Percentiles rank a stretch among this genome's conserved stretches.
Evolutionary conservation across 805 yeast genomes (phyloP).

Genomic region (Myxozyma melibiosi): DNA sequence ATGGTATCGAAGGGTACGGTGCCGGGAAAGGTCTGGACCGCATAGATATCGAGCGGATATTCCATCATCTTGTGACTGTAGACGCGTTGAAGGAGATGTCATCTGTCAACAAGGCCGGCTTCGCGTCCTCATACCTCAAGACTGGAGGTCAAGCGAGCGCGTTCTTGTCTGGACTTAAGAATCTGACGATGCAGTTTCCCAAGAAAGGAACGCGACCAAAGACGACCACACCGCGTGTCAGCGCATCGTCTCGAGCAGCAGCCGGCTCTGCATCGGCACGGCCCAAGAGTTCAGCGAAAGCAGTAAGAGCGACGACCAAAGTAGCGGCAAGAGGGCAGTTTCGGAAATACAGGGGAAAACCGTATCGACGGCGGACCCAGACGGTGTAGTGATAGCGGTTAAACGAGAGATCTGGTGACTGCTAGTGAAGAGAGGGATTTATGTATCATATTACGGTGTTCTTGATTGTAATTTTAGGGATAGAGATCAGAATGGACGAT

Average conservation of each 20-base stretch:
- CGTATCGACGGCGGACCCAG: too few species aligned
- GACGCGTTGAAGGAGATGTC: constrained; percentile 71
- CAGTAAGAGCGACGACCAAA: too few species aligned
- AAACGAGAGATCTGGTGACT: too few species aligned
- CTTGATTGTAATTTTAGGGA: not conserved
- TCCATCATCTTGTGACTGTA: constrained; percentile 72
- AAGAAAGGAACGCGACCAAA: constrained; percentile 6
- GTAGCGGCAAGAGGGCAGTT: too few species aligned
- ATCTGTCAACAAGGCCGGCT: constrained; percentile 72
- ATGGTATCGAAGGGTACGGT: constrained; percentile 65
- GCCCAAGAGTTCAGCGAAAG: too few species aligned
- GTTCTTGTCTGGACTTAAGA: constrained; percentile 19
- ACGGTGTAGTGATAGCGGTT: too few species aligned
- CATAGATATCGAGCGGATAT: constrained; percentile 76
- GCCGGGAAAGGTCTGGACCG: constrained; percentile 65
- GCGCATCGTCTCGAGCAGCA: not conserved
- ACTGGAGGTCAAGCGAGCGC: constrained; percentile 47
- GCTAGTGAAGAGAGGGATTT: not conserved
- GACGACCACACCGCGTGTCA: not conserved
- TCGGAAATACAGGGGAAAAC: too few species aligned
- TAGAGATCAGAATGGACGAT: too few species aligned
- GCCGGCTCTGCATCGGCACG: not conserved
- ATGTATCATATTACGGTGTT: not conserved
- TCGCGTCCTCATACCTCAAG: constrained; percentile 73
- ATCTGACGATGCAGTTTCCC: constrained; percentile 22